Percentiles rank a stretch among this genome's conserved stretches.
These are phyloP conservation scores for Microglena sp. DNA, from an alignment of 139 green algal species.

Conservation along the genomic window DNA sequence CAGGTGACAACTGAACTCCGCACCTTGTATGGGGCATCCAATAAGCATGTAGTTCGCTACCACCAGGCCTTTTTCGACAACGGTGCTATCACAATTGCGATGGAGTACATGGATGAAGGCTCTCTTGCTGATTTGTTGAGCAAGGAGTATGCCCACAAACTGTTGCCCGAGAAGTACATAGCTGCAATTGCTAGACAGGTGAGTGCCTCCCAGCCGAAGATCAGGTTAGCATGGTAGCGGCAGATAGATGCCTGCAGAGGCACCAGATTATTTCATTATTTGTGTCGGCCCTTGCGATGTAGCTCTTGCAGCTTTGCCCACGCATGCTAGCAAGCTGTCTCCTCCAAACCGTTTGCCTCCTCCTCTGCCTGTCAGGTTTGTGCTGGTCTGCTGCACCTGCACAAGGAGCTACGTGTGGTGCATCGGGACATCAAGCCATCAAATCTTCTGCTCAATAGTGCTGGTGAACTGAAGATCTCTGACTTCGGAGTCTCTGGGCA, in stretches of 20 bases:
- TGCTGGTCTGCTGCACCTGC: constrained; percentile 47
- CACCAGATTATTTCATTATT: too few relatives aligned
- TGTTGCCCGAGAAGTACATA: constrained; percentile 34
- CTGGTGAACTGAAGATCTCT: constrained; percentile 52
- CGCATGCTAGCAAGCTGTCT: too few relatives aligned
- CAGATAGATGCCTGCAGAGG: too few relatives aligned
- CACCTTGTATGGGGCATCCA: constrained; percentile 38
- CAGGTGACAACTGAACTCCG: constrained; percentile 50
- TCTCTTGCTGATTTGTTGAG: constrained; percentile 63
- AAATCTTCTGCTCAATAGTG: constrained; percentile 63
- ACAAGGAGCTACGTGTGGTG: constrained; percentile 43
- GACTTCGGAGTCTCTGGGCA: constrained; percentile 60
- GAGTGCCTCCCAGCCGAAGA: not conserved
- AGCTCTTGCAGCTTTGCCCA: too few relatives aligned
- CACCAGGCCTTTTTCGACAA: constrained; percentile 44
- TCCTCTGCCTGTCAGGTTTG: too few relatives aligned
- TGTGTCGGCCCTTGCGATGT: too few relatives aligned
- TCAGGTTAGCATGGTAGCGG: not conserved
- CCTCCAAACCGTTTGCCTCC: too few relatives aligned
- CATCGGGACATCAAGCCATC: constrained; percentile 74
- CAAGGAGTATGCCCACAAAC: constrained; percentile 6
- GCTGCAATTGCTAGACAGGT: constrained; percentile 34
- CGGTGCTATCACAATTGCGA: constrained; percentile 64
- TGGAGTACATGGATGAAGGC: constrained; percentile 91
- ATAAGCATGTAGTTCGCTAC: constrained; percentile 41